Evolutionary conservation across 2,329 filamentous ascomycete species (phyloP).

Genomic region (Paecilomyces formosus): DNA sequence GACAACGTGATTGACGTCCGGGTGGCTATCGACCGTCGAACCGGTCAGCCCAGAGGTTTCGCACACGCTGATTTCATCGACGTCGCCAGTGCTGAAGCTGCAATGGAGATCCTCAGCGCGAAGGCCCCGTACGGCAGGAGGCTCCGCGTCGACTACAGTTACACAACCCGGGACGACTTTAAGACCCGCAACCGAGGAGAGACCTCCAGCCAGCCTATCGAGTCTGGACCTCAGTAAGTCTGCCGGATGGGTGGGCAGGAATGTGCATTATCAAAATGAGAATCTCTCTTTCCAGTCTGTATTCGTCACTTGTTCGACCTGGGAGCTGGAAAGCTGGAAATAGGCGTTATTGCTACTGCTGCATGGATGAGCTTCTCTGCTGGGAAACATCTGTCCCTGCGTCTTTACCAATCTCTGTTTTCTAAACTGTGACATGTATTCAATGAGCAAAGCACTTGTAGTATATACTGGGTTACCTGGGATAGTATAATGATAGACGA

Average conservation of each 20-base stretch:
- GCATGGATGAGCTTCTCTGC: neutral
- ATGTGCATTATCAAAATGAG: neutral
- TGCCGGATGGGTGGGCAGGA: neutral
- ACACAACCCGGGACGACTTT: constrained; percentile 7
- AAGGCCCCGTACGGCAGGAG: constrained; percentile 58
- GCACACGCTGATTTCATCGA: constrained; percentile 75
- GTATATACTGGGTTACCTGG: neutral
- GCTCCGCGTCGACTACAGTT: constrained; percentile 60
- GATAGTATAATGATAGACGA: neutral
- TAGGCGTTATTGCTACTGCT: neutral
- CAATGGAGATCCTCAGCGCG: constrained; percentile 47
- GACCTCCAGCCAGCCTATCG: neutral
- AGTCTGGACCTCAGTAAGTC: neutral
- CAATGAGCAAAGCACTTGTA: neutral
- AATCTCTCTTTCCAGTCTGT: neutral
- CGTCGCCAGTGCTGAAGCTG: constrained; percentile 56
- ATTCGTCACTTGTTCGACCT: neutral
- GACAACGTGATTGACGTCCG: constrained; percentile 67
- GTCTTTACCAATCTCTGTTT: neutral
- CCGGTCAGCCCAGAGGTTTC: constrained; percentile 75
- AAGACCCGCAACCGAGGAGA: neutral
- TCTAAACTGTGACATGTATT: neutral
- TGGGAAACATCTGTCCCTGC: neutral
- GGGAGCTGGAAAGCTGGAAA: neutral
- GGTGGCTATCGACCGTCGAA: constrained; percentile 73